These are phyloP conservation scores for Pulveroboletus sp. DNA, from an alignment of 768 basidiomycete genomes.

Conservation along the genomic window DNA sequence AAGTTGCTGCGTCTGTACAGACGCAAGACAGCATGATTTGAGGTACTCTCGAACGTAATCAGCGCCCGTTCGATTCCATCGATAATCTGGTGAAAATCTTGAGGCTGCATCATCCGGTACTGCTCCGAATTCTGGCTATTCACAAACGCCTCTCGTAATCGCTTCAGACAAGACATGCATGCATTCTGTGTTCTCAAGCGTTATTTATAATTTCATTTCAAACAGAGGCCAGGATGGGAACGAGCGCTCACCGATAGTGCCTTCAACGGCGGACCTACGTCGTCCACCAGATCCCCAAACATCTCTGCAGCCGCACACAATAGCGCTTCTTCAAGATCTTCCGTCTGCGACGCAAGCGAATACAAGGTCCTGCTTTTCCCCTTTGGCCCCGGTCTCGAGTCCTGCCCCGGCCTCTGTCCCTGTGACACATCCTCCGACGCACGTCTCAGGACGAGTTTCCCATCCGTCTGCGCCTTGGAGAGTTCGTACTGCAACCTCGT, in stretches of 20 bases:
- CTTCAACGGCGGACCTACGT: slow-evolving; percentile 74
- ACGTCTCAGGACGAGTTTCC: slow-evolving; percentile 38
- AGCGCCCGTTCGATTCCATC: slow-evolving; percentile 69
- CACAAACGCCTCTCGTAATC: slow-evolving; percentile 65
- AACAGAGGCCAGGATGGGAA: not conserved
- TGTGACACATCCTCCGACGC: not conserved
- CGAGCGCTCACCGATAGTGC: slow-evolving; percentile 59
- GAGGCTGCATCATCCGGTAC: slow-evolving; percentile 40
- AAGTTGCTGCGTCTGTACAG: slow-evolving; percentile 59
- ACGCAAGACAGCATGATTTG: slow-evolving; percentile 79
- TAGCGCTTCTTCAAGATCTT: slow-evolving; percentile 41
- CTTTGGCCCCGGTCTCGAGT: slow-evolving; percentile 12
- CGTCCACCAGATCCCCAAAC: slow-evolving; percentile 79
- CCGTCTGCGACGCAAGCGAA: slow-evolving; percentile 35
- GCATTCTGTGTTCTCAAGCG: slow-evolving; percentile 42
- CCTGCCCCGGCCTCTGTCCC: too few relatives aligned
- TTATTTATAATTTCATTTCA: not conserved
- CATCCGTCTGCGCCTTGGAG: slow-evolving; percentile 53
- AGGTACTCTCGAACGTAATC: slow-evolving; percentile 75
- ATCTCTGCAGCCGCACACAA: slow-evolving; percentile 59
- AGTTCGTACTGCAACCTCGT: slow-evolving; percentile 83
- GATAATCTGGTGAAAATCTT: slow-evolving; percentile 64
- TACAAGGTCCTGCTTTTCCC: slow-evolving; percentile 19
- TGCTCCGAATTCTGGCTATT: slow-evolving; percentile 32
- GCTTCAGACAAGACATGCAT: slow-evolving; percentile 57